Percentiles rank a stretch among this genome's conserved stretches.
phyloP scores from a whole-genome alignment of 1,284 basidiomycete species.

The Pseudozyma hubeiensis region DNA sequence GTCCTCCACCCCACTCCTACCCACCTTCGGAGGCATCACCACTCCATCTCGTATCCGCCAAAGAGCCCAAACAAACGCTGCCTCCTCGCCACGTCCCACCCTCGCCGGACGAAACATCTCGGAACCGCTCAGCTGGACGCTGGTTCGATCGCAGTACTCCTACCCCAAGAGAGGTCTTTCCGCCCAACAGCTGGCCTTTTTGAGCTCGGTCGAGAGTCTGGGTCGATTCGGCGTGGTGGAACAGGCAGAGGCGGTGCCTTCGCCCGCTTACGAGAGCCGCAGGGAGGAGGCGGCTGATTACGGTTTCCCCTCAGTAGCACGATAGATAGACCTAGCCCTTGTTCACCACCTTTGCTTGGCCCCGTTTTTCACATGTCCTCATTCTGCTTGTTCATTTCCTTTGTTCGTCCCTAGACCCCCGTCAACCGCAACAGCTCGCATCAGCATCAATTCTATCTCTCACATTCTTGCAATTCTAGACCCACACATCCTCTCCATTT shows the following conservation, averaged over 20 bases:
- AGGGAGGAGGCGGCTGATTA: constrained; percentile 14
- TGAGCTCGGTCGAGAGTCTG: constrained; percentile 48
- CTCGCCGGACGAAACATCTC: constrained; percentile 24
- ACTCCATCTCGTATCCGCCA: background rate
- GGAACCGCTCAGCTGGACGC: constrained; percentile 43
- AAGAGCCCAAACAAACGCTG: constrained; percentile 18
- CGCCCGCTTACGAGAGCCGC: constrained; percentile 26
- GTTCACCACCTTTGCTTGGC: too few species aligned
- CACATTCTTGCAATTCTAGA: too few species aligned
- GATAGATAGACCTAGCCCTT: too few species aligned
- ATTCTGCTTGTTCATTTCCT: too few species aligned
- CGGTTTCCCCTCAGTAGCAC: constrained; percentile 23
- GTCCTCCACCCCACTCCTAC: constrained; percentile 21
- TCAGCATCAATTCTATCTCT: too few species aligned
- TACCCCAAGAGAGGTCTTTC: constrained; percentile 40
- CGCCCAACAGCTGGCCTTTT: constrained; percentile 38
- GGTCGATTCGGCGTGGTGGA: constrained; percentile 40
- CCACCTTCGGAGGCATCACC: constrained; percentile 3
- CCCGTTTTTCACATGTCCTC: too few species aligned
- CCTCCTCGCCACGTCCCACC: background rate
- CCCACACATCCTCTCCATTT: too few species aligned
- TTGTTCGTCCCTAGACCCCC: too few species aligned
- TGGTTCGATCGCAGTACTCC: constrained; percentile 42
- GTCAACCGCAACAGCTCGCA: too few species aligned
- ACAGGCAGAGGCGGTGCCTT: constrained; percentile 3